phyloP scores from a whole-genome alignment of 495 filamentous ascomycete genomes.

The Penicillium alfredii region DNA sequence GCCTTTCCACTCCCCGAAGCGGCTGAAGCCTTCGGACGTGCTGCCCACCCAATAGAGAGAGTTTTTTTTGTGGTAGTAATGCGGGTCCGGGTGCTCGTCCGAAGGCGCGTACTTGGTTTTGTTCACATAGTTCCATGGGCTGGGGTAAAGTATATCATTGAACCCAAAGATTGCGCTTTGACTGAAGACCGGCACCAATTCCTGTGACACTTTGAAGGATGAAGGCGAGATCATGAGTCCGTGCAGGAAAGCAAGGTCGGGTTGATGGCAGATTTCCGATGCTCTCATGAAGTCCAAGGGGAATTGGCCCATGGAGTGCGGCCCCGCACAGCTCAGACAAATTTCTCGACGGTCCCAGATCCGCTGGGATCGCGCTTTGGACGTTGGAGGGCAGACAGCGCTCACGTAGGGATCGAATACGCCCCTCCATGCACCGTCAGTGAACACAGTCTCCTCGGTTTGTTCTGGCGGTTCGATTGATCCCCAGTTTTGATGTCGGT shows the following conservation, averaged over 20 bases:
- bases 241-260: conserved; percentile 68
- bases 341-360: conserved; percentile 46
- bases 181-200: conserved; percentile 68
- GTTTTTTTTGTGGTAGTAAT: conserved; percentile 38
- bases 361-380: conserved; percentile 44
- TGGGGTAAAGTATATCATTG: conserved; percentile 43
- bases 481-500: conserved; percentile 35
- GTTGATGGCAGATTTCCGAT: conserved; percentile 69
- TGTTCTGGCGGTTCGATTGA: conserved; percentile 39
- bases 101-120: conserved; percentile 40
- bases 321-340: conserved; percentile 55
- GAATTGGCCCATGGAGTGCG: conserved; percentile 65
- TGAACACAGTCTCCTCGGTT: conserved; percentile 44
- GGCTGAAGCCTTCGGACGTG: conserved; percentile 53
- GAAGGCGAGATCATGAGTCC: conserved; percentile 63
- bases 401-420: conserved; percentile 44
- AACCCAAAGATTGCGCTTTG: conserved; percentile 59
- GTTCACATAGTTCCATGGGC: conserved; percentile 47
- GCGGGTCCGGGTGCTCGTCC: conserved; percentile 30
- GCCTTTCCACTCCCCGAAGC: conserved; percentile 49
- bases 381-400: conserved; percentile 52
- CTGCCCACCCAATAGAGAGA: conserved; percentile 49
- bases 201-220: conserved; percentile 53
- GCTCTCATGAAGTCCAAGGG: conserved; percentile 58
- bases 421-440: conserved; percentile 38